phyloP scores from a whole-genome alignment of 2,329 filamentous ascomycete genomes.

The Ascochyta clinopodiicola region DNA sequence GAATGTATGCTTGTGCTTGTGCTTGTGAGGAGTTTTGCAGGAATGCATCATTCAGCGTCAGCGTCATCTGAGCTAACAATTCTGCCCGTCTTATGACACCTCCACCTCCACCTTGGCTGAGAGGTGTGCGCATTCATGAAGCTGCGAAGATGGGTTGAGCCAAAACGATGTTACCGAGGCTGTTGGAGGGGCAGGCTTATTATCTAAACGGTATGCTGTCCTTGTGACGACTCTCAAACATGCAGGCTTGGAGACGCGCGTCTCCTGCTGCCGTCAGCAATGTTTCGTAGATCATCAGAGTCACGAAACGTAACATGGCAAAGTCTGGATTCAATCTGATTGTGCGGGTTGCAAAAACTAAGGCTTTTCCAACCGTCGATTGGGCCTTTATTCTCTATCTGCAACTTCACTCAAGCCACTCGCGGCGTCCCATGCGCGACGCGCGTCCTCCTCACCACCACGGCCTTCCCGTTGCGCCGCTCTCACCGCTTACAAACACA shows the following conservation, averaged over 20 bases:
- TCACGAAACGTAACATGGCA: slow-evolving; percentile 5
- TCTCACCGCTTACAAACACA: slow-evolving; percentile 25
- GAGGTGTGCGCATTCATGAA: not conserved
- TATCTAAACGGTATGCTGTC: not conserved
- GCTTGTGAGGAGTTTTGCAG: too few relatives aligned
- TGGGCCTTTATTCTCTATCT: slow-evolving; percentile 26
- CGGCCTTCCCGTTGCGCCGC: slow-evolving; percentile 16
- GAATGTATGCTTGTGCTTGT: too few relatives aligned
- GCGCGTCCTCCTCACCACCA: slow-evolving; percentile 30
- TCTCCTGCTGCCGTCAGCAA: slow-evolving; percentile 7
- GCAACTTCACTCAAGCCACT: slow-evolving; percentile 1
- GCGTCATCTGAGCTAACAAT: too few relatives aligned
- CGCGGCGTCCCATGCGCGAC: slow-evolving; percentile 21
- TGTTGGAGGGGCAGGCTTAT: not conserved
- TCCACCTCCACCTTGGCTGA: not conserved
- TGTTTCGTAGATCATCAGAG: slow-evolving; percentile 10
- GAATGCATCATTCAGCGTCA: too few relatives aligned
- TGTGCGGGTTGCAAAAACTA: slow-evolving; percentile 3
- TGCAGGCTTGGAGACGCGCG: slow-evolving; percentile 9
- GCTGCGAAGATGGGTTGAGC: not conserved
- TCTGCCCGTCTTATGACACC: not conserved
- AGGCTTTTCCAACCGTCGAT: slow-evolving; percentile 16
- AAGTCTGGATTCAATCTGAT: not conserved
- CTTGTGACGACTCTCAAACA: slow-evolving; percentile 6
- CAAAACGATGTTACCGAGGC: not conserved